Base-by-base conservation (phyloP, 1,139 yeast genomes). In the Eremothecium cymbalariae region DNA sequence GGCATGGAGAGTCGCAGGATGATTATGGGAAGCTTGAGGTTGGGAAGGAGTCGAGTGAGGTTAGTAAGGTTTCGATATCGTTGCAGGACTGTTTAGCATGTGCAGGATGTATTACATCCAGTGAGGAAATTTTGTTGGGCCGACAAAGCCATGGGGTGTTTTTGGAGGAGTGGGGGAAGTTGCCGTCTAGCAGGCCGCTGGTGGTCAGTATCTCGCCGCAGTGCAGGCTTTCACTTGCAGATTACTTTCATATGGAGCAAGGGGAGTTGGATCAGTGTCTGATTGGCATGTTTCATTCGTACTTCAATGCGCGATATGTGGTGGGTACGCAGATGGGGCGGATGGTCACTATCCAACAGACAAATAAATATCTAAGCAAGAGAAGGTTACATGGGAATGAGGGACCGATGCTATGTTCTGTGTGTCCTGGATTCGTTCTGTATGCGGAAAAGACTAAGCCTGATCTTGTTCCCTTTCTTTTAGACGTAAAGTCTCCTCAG, bases 391-490 rank as follows among this genome's bases (percentile, higher is more conserved):
- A 8, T 25, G 33, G 20, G 32, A 31, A 34, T 36, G 31, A 41
- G 31, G 37, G 29, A 8, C 56, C 21, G 39, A 72, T 12, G 51
- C 78, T 48, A 65, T 84, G 45, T 67, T 85, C 59, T 4, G 69
- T 82, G 2, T 90, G 97, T 57, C 99, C 99, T 0, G 99, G 99
- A 0, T 90, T 95, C 88, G 94, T 93, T 0, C 67, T 93, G 23
- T 90, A 90, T 51, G 95, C 90, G 0, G 98, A 90, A 52, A 90
- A 90, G 64, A 88, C 96, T 0, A 96, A 90, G 57, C 94, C 94
- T 0, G 77, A 82, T 42, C 65, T 90, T 14, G 62, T 86, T 17
- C 81, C 88, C 0, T 60, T 62, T 41, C 48, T 80, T 34, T 67
- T 80, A 15, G 67, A 68, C 20, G 79, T 82, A 33, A 84, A 85